Evolutionary conservation across 1,284 basidiomycete genomes (phyloP).

Genomic region (Nidula niveotomentosa): DNA sequence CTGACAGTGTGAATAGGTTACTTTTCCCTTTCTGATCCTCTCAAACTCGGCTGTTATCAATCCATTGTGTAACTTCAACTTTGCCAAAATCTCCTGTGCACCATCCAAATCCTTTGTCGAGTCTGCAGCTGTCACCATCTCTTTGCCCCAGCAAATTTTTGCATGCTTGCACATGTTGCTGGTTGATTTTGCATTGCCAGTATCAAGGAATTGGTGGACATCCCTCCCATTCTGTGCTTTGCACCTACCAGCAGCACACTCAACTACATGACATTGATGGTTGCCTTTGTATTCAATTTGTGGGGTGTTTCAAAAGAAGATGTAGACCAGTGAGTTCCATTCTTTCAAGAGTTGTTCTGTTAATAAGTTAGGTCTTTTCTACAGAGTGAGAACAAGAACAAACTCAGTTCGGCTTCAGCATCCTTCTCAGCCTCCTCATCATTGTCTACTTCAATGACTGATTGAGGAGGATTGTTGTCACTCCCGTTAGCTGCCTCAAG

Average conservation of each 20-base stretch:
- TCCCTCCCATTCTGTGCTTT: background rate
- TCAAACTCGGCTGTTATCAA: conserved; percentile 24
- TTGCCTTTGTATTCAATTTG: background rate
- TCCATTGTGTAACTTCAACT: conserved; percentile 4
- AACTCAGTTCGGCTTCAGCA: background rate
- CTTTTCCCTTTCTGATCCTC: conserved; percentile 18
- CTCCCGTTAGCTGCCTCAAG: background rate
- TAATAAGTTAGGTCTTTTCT: background rate
- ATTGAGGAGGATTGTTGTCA: too few relatives aligned
- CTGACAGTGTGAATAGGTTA: conserved; percentile 18
- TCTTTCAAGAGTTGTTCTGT: background rate
- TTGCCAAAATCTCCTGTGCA: conserved; percentile 10
- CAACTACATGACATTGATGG: background rate
- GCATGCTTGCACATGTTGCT: background rate
- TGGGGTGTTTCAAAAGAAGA: background rate
- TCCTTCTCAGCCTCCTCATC: background rate
- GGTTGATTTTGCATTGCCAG: background rate
- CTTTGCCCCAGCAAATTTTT: conserved; percentile 22
- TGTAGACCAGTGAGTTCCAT: background rate
- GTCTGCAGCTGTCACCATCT: conserved; percentile 19
- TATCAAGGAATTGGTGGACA: background rate
- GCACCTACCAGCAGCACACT: background rate
- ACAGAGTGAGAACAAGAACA: background rate
- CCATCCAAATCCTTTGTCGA: conserved; percentile 9
- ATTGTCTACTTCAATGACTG: background rate